Base-by-base conservation (phyloP, 768 basidiomycete species). In the Kwoniella dejecticola region DNA sequence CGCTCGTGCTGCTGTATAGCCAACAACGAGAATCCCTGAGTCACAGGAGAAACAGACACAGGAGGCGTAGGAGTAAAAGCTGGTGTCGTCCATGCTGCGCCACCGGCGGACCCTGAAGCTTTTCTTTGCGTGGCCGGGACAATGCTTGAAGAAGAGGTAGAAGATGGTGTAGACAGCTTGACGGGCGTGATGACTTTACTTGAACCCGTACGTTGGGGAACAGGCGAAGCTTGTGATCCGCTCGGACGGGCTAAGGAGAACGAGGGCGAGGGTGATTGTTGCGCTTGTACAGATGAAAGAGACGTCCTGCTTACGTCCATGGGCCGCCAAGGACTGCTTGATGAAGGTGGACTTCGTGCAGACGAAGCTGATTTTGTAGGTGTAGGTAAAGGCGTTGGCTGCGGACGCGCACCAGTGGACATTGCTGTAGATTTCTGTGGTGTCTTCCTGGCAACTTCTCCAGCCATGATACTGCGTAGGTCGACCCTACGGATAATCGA, bases 381-480 rank as follows among this genome's bases (percentile, higher is more conserved):
- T 10, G 65, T 64, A 7, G 62, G 40, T 24, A 36, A n/a, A 15
- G 44, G 60, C 10, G 60, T 62, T 29, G 63, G 58, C 24, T 31
- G 59, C 15, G 24, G 55, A 19, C 27, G 60, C 38, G 46, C 31
- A 4, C 24, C 62, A 24, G 40, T 33, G 6, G 52, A 36, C 11
- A 47, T 57, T 1, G 47, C n/a, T 11, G 63, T 12, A 15, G 71
- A 63, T 40, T 61, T 53, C 17, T 56, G 5, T 23, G 71, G 67
- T 19, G 61, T 58, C 68, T 77, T 29, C 62, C 75, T 40, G 3
- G 61, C 52, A 15, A 70, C 85, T 0, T 87, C 84, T 77, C 93
- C 93, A 0, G 88, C 89, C 85, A 97, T 90, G 59, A 97, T 85
- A 15, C 84, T 79, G 69, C 88, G 89, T 84, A 97, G 87, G 72